These are phyloP conservation scores for Coccinonectria pachysandricola DNA, from an alignment of 2,329 filamentous ascomycete genomes.

Conservation along the genomic window DNA sequence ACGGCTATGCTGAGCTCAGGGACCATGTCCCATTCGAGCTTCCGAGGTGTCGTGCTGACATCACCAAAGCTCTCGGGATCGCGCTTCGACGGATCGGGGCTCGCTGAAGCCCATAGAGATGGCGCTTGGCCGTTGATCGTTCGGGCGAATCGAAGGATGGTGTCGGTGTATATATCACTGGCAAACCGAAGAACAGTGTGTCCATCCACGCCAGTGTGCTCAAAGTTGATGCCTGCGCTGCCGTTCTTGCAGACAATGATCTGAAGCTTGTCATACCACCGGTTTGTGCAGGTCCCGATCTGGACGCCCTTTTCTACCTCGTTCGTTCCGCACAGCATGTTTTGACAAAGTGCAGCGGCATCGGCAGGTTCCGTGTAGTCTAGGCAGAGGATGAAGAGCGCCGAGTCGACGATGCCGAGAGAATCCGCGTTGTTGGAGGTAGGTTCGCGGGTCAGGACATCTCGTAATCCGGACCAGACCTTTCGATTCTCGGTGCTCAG, in stretches of 20 bases:
- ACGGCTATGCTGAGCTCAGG: constrained; percentile 85
- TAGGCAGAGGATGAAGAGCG: constrained; percentile 82
- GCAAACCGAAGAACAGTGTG: constrained; percentile 95
- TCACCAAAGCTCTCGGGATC: constrained; percentile 87
- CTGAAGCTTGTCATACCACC: constrained; percentile 98
- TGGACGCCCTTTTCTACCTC: constrained; percentile 88
- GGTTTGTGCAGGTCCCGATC: constrained; percentile 93
- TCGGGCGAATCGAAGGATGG: constrained; percentile 86
- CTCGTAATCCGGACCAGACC: constrained; percentile 83
- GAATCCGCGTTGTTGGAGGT: constrained; percentile 94
- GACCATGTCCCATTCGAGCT: constrained; percentile 94
- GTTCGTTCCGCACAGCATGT: constrained; percentile 95
- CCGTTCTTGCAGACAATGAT: constrained; percentile 99
- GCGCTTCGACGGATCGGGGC: constrained; percentile 85
- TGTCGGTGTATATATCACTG: constrained; percentile 94
- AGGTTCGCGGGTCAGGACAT: constrained; percentile 75
- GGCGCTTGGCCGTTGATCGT: constrained; percentile 93
- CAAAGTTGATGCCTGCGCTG: constrained; percentile 97
- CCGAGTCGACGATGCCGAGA: constrained; percentile 88
- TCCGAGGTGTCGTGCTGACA: constrained; percentile 87
- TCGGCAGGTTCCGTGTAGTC: constrained; percentile 82
- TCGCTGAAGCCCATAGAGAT: constrained; percentile 80
- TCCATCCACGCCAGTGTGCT: constrained; percentile 95
- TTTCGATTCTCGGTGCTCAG: constrained; percentile 95
- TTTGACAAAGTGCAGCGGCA: constrained; percentile 81